Percentiles rank a stretch among this genome's conserved stretches.
Evolutionary conservation across 495 filamentous ascomycete genomes (phyloP).

Genomic region (Trichoderma orchidacearum): DNA sequence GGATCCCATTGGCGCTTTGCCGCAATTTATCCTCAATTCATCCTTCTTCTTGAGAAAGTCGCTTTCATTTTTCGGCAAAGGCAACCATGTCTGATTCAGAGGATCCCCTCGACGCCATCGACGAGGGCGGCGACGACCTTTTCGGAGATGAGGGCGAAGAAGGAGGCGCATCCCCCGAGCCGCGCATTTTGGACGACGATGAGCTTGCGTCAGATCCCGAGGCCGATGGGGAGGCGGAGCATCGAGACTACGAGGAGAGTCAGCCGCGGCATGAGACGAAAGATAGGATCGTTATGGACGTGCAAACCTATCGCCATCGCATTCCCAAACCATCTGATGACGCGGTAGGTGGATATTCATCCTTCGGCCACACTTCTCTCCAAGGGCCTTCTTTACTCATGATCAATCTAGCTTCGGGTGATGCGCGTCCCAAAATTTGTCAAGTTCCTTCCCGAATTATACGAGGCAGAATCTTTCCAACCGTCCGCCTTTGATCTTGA

Average conservation of each 20-base stretch:
- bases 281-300: slow-evolving; percentile 42
- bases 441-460: slow-evolving; percentile 59
- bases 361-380: neutral
- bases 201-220: slow-evolving; percentile 72
- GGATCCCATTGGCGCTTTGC: neutral
- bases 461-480: slow-evolving; percentile 55
- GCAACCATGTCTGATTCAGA: slow-evolving; percentile 38
- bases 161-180: slow-evolving; percentile 6
- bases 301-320: slow-evolving; percentile 46
- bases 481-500: slow-evolving; percentile 31
- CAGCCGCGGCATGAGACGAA: slow-evolving; percentile 28
- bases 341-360: slow-evolving; percentile 38
- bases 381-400: neutral
- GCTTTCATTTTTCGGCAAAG: neutral
- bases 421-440: slow-evolving; percentile 72
- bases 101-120: slow-evolving; percentile 32
- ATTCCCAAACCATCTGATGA: slow-evolving; percentile 60
- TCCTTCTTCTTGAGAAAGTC: slow-evolving; percentile 24
- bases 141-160: slow-evolving; percentile 40
- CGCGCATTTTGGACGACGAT: slow-evolving; percentile 42
- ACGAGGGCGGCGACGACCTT: slow-evolving; percentile 45
- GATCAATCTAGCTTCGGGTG: slow-evolving; percentile 48
- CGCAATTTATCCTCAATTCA: neutral
- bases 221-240: slow-evolving; percentile 14
- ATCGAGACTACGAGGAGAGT: slow-evolving; percentile 23